A percentile compares a stretch with the other conserved stretches of the same genome.
phyloP scores from a whole-genome alignment of 2,329 filamentous ascomycete genomes.

The Botryotinia globosa region DNA sequence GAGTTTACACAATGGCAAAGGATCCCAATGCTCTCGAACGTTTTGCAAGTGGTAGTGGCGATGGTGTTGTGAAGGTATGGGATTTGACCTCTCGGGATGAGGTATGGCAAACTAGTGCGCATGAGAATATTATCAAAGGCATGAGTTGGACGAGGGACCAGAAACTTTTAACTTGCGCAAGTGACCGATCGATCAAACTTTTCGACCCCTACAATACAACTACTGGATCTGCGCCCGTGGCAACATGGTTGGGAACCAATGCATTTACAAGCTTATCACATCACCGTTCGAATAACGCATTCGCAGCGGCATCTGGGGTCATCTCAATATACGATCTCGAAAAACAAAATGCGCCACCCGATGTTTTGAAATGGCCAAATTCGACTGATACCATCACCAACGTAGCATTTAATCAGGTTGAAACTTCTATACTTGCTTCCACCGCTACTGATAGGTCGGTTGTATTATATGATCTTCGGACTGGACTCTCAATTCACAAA shows the following conservation, averaged over 20 bases:
- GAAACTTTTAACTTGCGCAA: conserved; percentile 82
- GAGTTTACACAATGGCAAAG: conserved; percentile 77
- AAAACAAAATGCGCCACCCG: conserved; percentile 73
- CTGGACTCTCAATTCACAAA: conserved; percentile 77
- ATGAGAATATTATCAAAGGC: conserved; percentile 91
- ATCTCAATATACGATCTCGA: conserved; percentile 90
- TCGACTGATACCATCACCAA: conserved; percentile 86
- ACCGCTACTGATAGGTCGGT: conserved; percentile 82
- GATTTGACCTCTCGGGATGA: conserved; percentile 71
- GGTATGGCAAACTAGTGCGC: conserved; percentile 74
- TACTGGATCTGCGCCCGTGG: conserved; percentile 66
- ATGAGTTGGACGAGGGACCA: conserved; percentile 84
- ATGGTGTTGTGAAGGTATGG: conserved; percentile 94
- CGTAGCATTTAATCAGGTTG: conserved; percentile 87
- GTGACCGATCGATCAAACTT: conserved; percentile 83
- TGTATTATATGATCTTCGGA: conserved; percentile 89
- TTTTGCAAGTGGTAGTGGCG: conserved; percentile 81
- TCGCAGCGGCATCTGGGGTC: conserved; percentile 73
- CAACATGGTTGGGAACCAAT: conserved; percentile 79
- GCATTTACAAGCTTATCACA: conserved; percentile 83
- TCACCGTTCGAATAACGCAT: conserved; percentile 73
- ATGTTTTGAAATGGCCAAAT: conserved; percentile 84
- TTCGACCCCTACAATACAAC: conserved; percentile 83
- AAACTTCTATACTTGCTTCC: conserved; percentile 86
- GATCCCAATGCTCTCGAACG: conserved; percentile 71